Percentiles rank a stretch among this genome's conserved stretches.
Conservation (phyloP, 192 early-diverging fungal genomes). For the Coemansia sp. region DNA sequence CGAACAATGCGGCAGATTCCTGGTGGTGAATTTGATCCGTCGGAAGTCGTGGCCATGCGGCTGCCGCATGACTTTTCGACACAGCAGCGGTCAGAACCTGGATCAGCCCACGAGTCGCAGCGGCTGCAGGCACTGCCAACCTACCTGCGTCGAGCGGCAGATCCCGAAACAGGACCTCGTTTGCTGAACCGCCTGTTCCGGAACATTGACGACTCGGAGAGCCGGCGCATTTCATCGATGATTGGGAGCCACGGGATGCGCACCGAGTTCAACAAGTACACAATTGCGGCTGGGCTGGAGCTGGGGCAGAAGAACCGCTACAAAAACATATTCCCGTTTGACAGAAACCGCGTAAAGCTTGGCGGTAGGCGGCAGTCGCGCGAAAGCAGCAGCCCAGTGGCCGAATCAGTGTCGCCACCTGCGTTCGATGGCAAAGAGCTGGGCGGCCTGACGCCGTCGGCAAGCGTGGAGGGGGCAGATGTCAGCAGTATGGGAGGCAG, state of each 20-base stretch:
- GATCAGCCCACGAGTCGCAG: background rate
- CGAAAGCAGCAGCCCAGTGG: background rate
- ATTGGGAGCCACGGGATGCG: slow-evolving; percentile 59
- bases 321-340: slow-evolving; percentile 83
- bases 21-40: slow-evolving; percentile 38
- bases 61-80: slow-evolving; percentile 33
- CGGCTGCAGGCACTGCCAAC: slow-evolving; percentile 29
- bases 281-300: slow-evolving; percentile 70
- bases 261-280: slow-evolving; percentile 59
- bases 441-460: background rate
- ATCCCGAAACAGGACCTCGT: slow-evolving; percentile 29
- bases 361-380: slow-evolving; percentile 29
- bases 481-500: background rate
- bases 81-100: background rate
- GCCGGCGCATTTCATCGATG: slow-evolving; percentile 65
- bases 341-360: slow-evolving; percentile 59
- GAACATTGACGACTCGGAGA: slow-evolving; percentile 68
- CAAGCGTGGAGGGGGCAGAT: background rate
- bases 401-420: background rate
- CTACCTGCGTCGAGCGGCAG: slow-evolving; percentile 35
- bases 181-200: slow-evolving; percentile 41
- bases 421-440: background rate
- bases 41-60: slow-evolving; percentile 33
- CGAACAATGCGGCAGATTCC: slow-evolving; percentile 49
- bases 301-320: slow-evolving; percentile 76